Conservation (phyloP, 169 alveolate genomes). For the Plasmodium vinckei region DNA sequence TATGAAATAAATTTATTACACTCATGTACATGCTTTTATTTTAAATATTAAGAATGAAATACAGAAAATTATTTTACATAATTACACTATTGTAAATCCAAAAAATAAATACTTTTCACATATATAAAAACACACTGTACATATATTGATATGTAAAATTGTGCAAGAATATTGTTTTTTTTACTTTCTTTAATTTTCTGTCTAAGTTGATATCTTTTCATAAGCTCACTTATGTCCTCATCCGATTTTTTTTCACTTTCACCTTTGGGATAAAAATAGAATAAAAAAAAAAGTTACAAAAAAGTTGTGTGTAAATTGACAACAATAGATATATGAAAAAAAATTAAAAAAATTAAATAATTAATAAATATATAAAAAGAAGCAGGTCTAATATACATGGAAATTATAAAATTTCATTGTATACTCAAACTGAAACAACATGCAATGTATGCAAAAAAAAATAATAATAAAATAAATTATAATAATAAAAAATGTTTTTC, state of each 20-base stretch:
- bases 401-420: no score
- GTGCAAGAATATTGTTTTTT: background rate
- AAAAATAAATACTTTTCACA: background rate
- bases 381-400: no score
- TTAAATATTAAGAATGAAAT: no score
- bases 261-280: conserved; percentile 32
- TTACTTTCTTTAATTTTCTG: conserved; percentile 75
- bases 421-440: no score
- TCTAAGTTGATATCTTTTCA: conserved; percentile 75
- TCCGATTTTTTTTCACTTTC: conserved; percentile 67
- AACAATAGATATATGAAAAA: background rate
- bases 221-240: conserved; percentile 23
- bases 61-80: no score
- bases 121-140: background rate
- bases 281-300: conserved; percentile 10
- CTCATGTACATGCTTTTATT: no score
- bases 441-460: background rate
- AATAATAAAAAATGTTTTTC: background rate
- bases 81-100: background rate
- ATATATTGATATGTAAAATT: background rate
- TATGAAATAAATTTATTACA: no score
- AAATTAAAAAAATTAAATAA: background rate
- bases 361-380: no score
- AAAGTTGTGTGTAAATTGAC: background rate
- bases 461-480: background rate